Evolutionary conservation across 495 filamentous ascomycete genomes (phyloP).

Genomic region (Trichodelitschia bisporula): DNA sequence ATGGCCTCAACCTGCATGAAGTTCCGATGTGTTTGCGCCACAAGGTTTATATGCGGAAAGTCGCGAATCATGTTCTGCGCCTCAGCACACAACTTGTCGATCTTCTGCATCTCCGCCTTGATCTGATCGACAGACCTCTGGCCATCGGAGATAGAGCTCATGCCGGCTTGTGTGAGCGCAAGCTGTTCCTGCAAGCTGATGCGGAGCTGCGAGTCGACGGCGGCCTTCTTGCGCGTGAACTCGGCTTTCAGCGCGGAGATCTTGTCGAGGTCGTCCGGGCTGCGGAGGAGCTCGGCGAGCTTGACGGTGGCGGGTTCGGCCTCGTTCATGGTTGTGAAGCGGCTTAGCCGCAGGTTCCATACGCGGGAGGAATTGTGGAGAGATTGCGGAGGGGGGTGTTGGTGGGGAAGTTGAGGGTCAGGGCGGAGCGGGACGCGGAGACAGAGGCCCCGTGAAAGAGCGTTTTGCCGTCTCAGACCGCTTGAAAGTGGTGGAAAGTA

Average conservation of each 20-base stretch:
- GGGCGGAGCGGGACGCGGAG: too few species aligned
- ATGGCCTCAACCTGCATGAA: slow-evolving; percentile 81
- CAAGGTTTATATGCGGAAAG: slow-evolving; percentile 86
- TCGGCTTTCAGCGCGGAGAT: slow-evolving; percentile 73
- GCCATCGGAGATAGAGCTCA: slow-evolving; percentile 62
- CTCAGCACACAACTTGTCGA: slow-evolving; percentile 91
- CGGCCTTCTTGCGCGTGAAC: slow-evolving; percentile 81
- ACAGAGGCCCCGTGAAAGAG: too few species aligned
- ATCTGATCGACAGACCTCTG: slow-evolving; percentile 71
- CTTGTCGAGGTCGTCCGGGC: slow-evolving; percentile 82
- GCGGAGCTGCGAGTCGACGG: slow-evolving; percentile 71
- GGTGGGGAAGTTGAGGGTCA: too few species aligned
- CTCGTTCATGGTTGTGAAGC: slow-evolving; percentile 21
- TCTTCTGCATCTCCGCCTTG: slow-evolving; percentile 94
- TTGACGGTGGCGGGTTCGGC: slow-evolving; percentile 27
- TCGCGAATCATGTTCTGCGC: slow-evolving; percentile 88
- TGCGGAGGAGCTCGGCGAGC: slow-evolving; percentile 47
- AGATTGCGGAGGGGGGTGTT: too few species aligned
- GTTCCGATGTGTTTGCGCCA: slow-evolving; percentile 82
- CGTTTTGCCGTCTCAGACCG: too few species aligned
- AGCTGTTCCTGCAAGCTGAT: slow-evolving; percentile 72
- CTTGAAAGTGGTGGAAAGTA: too few species aligned
- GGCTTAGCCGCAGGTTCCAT: too few species aligned
- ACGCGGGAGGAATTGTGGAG: too few species aligned
- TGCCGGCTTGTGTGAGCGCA: slow-evolving; percentile 75